Conservation (phyloP, 768 basidiomycete genomes). For the Psilocybe cyanescens region DNA sequence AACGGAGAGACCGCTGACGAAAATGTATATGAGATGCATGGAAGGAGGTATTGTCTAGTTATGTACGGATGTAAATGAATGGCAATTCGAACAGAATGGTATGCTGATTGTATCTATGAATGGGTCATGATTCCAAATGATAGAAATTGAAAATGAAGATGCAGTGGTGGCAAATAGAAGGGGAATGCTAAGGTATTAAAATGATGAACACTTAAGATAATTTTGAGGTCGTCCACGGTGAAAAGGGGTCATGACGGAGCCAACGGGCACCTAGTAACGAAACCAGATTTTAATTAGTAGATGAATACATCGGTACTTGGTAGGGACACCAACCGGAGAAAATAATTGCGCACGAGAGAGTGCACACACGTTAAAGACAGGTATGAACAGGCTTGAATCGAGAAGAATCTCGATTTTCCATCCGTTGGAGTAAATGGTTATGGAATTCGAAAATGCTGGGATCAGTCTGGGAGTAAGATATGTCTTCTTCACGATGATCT, state of each 20-base stretch:
- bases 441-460: conserved; percentile 40
- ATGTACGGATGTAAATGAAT: background rate
- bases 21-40: background rate
- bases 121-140: background rate
- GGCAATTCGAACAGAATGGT: background rate
- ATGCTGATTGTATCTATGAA: background rate
- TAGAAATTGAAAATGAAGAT: background rate
- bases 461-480: conserved; percentile 36
- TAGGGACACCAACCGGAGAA: background rate
- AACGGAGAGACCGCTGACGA: background rate
- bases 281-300: background rate
- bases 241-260: background rate
- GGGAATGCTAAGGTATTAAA: conserved; percentile 6
- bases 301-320: background rate
- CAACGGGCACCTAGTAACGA: background rate
- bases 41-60: background rate
- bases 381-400: conserved; percentile 30
- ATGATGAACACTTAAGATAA: conserved; percentile 9
- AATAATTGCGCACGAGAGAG: background rate
- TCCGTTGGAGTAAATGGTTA: conserved; percentile 43
- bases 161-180: background rate
- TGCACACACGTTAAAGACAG: conserved; percentile 19
- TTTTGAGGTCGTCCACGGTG: conserved; percentile 9
- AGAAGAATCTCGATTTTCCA: conserved; percentile 39
- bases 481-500: conserved; percentile 33